These are phyloP conservation scores for Penicillium sp. DNA, from an alignment of 2,329 filamentous ascomycete species.

Conservation along the genomic window DNA sequence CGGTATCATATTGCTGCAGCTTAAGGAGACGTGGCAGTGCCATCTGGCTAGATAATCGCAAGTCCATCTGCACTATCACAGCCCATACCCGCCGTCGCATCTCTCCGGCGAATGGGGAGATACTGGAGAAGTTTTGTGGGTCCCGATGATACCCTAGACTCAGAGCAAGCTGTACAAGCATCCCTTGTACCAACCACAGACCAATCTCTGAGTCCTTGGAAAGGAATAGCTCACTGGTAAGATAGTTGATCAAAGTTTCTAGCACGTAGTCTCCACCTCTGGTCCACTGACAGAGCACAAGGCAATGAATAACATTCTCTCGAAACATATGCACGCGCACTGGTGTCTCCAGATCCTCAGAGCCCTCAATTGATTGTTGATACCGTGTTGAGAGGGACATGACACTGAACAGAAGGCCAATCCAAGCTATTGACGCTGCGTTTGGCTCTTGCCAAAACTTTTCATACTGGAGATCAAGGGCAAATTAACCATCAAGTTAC, in stretches of 20 bases:
- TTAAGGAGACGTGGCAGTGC: constrained; percentile 63
- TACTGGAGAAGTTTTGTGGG: constrained; percentile 50
- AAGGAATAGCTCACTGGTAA: neutral
- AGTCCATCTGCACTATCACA: constrained; percentile 54
- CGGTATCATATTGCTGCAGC: constrained; percentile 59
- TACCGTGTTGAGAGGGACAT: constrained; percentile 1
- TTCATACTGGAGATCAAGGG: neutral
- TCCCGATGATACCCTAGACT: constrained; percentile 63
- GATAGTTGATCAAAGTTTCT: constrained; percentile 42
- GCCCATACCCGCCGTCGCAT: constrained; percentile 45
- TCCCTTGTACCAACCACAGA: constrained; percentile 3
- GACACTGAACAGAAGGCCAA: constrained; percentile 3
- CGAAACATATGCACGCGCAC: constrained; percentile 11
- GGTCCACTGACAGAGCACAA: constrained; percentile 57
- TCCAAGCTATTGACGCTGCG: neutral
- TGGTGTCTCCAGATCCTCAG: neutral
- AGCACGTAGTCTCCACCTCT: constrained; percentile 55
- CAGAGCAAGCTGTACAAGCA: constrained; percentile 43
- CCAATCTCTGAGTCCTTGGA: neutral
- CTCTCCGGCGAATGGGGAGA: constrained; percentile 57
- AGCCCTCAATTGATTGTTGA: neutral
- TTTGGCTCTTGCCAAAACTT: constrained; percentile 3
- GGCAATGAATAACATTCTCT: constrained; percentile 52
- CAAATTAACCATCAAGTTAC: too few relatives aligned
- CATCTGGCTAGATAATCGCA: constrained; percentile 61